A percentile compares a stretch with the other conserved stretches of the same genome.
phyloP scores from a whole-genome alignment of 495 filamentous ascomycete species.

The Recurvomyces mirabilis region DNA sequence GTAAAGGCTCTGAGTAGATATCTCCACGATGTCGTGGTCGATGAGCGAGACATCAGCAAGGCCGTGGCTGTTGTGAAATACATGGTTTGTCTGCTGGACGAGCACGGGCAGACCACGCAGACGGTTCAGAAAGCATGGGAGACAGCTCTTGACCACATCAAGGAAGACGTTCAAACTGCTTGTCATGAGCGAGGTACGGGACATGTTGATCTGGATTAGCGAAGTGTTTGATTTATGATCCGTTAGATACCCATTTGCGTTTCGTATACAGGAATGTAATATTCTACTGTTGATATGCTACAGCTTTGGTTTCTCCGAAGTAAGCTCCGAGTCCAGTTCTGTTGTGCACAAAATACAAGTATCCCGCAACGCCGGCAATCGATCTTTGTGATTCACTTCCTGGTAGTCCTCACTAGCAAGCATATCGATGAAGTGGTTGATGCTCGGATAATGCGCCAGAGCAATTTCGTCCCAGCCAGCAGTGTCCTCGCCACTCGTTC shows the following conservation, averaged over 20 bases:
- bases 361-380: slow-evolving; percentile 47
- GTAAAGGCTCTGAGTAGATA: slow-evolving; percentile 60
- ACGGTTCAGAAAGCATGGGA: slow-evolving; percentile 38
- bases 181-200: slow-evolving; percentile 54
- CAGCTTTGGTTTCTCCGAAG: slow-evolving; percentile 15
- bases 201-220: slow-evolving; percentile 39
- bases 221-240: background rate
- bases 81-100: slow-evolving; percentile 59
- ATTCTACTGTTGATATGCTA: too few relatives aligned
- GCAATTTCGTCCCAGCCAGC: slow-evolving; percentile 47
- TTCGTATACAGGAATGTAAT: too few relatives aligned
- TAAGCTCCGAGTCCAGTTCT: slow-evolving; percentile 38
- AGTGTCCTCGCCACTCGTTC: slow-evolving; percentile 22
- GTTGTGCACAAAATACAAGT: slow-evolving; percentile 53
- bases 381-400: slow-evolving; percentile 44
- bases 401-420: slow-evolving; percentile 53
- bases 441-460: slow-evolving; percentile 54
- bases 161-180: slow-evolving; percentile 48
- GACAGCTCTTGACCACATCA: slow-evolving; percentile 43
- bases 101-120: slow-evolving; percentile 29
- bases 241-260: background rate
- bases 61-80: slow-evolving; percentile 56
- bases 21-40: slow-evolving; percentile 52
- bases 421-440: slow-evolving; percentile 55
- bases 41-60: slow-evolving; percentile 69